Evolutionary conservation across 23 red algal genomes (phyloP).

Genomic region (Agarophyton chilense): DNA sequence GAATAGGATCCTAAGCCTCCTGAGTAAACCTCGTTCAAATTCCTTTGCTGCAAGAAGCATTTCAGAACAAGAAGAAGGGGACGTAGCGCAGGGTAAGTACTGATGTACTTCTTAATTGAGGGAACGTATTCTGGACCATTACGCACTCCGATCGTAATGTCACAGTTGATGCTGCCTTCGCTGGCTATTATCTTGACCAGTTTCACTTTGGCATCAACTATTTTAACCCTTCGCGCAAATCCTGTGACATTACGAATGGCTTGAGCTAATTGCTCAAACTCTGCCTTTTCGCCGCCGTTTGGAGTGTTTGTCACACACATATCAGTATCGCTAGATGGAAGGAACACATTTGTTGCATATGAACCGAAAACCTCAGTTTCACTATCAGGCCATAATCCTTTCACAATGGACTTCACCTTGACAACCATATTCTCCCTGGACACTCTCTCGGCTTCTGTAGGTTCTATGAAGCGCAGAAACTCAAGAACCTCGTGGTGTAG

Average conservation of each 20-base stretch:
- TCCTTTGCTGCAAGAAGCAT: conserved; percentile 86
- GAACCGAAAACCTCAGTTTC: conserved; percentile 77
- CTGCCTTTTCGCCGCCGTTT: conserved; percentile 41
- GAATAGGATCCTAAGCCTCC: conserved; percentile 90
- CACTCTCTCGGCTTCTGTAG: conserved; percentile 47
- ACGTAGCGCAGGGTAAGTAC: conserved; percentile 66
- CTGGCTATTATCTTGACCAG: conserved; percentile 82
- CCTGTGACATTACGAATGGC: conserved; percentile 75
- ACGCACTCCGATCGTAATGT: conserved; percentile 78
- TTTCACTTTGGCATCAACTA: conserved; percentile 83
- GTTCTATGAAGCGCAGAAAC: conserved; percentile 80
- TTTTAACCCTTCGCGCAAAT: conserved; percentile 61
- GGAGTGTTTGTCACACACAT: conserved; percentile 85
- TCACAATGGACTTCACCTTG: conserved; percentile 65
- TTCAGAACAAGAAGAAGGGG: conserved; percentile 88
- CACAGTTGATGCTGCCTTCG: conserved; percentile 75
- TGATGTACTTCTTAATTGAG: conserved; percentile 70
- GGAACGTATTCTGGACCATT: conserved; percentile 80
- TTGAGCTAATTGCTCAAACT: conserved; percentile 74
- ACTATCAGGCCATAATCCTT: conserved; percentile 71
- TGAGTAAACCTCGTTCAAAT: conserved; percentile 84
- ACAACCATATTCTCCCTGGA: conserved; percentile 44
- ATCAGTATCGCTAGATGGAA: conserved; percentile 92
- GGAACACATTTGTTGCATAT: conserved; percentile 76
- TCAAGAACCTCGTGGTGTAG: conserved; percentile 89